Evolutionary conservation across 2,329 filamentous ascomycete species (phyloP), one percentile per base, ranked within the genome.

Genomic region (Monosporascus sp.): DNA sequence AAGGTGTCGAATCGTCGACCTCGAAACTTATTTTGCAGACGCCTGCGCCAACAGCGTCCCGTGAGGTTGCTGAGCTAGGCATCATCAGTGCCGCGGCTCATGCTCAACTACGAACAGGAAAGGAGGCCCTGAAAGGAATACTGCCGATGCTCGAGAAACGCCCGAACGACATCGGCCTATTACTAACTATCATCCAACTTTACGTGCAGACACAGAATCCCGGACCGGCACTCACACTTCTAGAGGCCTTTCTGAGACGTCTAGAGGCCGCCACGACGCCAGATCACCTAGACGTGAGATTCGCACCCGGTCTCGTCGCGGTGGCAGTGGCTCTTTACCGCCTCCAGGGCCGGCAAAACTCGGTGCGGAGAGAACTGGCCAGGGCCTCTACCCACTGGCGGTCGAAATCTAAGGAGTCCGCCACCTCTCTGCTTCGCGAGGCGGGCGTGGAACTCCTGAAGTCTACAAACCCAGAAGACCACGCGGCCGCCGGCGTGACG

Each of bases 301-400:
- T 87, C 69, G 86, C 90, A 26, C 93, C 94, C 0, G 93, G 93
- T 2, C 77, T 99, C 1, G 81, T 97, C 27, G 91, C 90, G 1
- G 77, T 93, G 2, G 77, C 89, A 3, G 86, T 96, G 9, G 85
- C 89, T 2, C 78, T 99, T 0, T 94, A 96, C 71, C 83, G 84
- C 61, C 75, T 80, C 2, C 87, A 94, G 68, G 86, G 88, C 40
- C 88, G 91, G 37, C 87, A 86, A 59, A 75, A 79, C 24, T 85
- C 88, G 31, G 84, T 89, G 56, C 88, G 88, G 57, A 72, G 76
- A 7, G 89, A 94, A 65, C 77, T 97, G 19, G 83, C 85, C 55
- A 89, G 87, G 69, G 91, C 93, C 19, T 90, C 91, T 11, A 76
- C 80, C 16, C 86, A 95, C 73, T 97, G 94, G 92, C 82, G 84